Evolutionary conservation across 305 asterid genomes (phyloP), one percentile per base, ranked within the genome.

Genomic region (Solanum hybrid): DNA sequence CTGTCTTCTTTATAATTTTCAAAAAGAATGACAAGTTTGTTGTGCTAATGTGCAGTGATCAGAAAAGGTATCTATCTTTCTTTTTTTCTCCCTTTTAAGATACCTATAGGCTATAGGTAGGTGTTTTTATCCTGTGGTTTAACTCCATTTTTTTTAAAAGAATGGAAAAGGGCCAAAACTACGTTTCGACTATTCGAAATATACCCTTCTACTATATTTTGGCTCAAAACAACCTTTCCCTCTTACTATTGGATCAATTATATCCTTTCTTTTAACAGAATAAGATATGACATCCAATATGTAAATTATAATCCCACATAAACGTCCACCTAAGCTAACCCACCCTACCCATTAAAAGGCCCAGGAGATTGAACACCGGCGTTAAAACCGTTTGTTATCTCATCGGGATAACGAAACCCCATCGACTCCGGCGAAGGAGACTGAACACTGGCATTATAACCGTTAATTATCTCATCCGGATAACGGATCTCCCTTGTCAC

Each of bases 11-110:
- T 26, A 89, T 92, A 87, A 31, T 94, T 84, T 92, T 89, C 88
- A 92, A 92, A 89, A 80, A 87, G n/a, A 22, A 81, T 2, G 90
- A 34, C 31, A 92, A 91, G 60, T 89, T 78, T 88, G 92, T 90
- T n/a, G 95, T 93, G 89, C 95, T 95, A 85, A 94, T 95, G 95
- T 96, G 98, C 89, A 93, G 94, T 85, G 96, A 96, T 90, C 97
- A 94, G 85, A 95, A 93, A 94, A 93, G 96, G 98, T 92, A n/a
- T 66, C 10, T 45, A n/a, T 24, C n/a, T 51, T 64, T 42, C 66
- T 80, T 36, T 22, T 3, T 71, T 60, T 32, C 12, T 51, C 17
- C 40, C 88, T 32, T 64, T 60, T 15, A 51, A 12, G 26, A 32
- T 77, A 32, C 45, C 84, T 22, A 4, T 82, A 5, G 36, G 56